These are phyloP conservation scores for Ilyonectria destructans DNA, from an alignment of 2,329 filamentous ascomycete genomes.

Conservation along the genomic window DNA sequence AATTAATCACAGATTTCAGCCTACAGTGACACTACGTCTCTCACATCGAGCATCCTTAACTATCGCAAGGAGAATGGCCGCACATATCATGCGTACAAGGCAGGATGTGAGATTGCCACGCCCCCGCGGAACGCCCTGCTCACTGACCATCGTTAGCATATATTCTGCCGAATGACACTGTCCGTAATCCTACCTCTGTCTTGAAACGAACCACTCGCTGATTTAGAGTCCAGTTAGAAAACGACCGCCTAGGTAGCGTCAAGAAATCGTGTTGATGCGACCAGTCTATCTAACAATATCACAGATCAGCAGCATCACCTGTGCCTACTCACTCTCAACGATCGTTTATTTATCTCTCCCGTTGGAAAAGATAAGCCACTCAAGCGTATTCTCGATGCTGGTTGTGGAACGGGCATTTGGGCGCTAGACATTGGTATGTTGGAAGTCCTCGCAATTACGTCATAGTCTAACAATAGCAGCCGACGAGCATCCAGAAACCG, in stretches of 20 bases:
- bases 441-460: background rate
- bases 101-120: conserved; percentile 30
- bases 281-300: background rate
- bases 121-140: background rate
- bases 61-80: conserved; percentile 36
- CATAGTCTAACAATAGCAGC: conserved; percentile 8
- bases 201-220: background rate
- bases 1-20: conserved; percentile 3
- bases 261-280: background rate
- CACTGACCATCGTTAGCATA: conserved; percentile 11
- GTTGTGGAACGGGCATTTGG: conserved; percentile 39
- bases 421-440: conserved; percentile 34
- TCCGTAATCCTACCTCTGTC: background rate
- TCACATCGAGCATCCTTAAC: conserved; percentile 27
- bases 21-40: conserved; percentile 19
- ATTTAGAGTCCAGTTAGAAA: conserved; percentile 22
- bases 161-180: conserved; percentile 36
- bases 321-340: conserved; percentile 27
- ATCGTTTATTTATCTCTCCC: conserved; percentile 24
- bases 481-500: conserved; percentile 35
- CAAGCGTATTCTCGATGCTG: conserved; percentile 31
- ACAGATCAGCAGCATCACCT: conserved; percentile 37
- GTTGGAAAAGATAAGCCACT: conserved; percentile 12
- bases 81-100: conserved; percentile 36
- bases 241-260: conserved; percentile 30